Evolutionary conservation across 352 stramenopile species (phyloP).

Genomic region (Pythium utonaiense): DNA sequence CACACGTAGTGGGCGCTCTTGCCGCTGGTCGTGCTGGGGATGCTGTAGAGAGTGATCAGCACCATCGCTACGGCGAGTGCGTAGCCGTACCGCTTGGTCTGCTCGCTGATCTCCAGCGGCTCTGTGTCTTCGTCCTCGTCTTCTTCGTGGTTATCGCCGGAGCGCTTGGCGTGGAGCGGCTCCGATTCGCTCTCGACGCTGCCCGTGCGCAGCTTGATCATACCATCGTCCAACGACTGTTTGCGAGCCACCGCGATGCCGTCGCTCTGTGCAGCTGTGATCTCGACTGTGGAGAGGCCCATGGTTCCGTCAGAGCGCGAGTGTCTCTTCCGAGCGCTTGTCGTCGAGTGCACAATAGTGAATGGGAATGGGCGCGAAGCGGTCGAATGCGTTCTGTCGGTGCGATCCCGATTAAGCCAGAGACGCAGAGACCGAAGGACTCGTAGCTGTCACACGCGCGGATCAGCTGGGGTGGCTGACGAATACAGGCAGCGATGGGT

Average conservation of each 20-base stretch:
- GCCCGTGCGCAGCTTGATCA: conserved; percentile 8
- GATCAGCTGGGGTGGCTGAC: too few relatives aligned
- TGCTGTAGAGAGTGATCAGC: conserved; percentile 61
- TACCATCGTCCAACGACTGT: not conserved
- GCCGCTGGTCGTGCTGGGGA: conserved; percentile 34
- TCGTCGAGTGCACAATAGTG: conserved; percentile 3
- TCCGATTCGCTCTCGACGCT: conserved; percentile 9
- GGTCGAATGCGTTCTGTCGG: too few relatives aligned
- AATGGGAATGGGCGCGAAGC: not conserved
- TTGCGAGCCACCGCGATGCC: not conserved
- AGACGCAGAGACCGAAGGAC: too few relatives aligned
- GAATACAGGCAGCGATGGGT: not conserved
- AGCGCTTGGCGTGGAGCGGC: not conserved
- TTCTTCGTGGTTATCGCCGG: not conserved
- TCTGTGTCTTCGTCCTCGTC: conserved; percentile 20
- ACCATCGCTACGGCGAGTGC: conserved; percentile 45
- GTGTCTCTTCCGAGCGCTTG: not conserved
- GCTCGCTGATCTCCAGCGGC: conserved; percentile 22
- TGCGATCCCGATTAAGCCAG: not conserved
- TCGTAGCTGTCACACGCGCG: not conserved
- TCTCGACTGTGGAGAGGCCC: conserved; percentile 9
- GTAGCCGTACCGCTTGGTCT: conserved; percentile 38
- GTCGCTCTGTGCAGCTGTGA: not conserved
- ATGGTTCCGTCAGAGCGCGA: not conserved
- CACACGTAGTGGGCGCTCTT: conserved; percentile 91